Conservation (phyloP, 2,329 filamentous ascomycete species). For the Penicillium sp. region DNA sequence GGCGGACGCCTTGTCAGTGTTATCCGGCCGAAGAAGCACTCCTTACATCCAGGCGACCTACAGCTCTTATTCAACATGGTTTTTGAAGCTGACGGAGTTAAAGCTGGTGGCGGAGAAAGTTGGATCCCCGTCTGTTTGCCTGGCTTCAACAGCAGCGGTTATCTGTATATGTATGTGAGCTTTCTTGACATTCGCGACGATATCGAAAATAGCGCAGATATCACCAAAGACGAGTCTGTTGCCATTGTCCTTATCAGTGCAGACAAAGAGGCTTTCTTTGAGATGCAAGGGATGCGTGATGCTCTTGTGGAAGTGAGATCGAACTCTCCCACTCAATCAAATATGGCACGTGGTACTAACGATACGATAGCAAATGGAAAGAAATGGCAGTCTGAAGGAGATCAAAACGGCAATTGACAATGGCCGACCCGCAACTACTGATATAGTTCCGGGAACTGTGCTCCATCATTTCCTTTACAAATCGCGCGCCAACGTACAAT, state of each 20-base stretch:
- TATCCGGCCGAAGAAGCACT: slow-evolving; percentile 89
- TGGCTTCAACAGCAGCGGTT: slow-evolving; percentile 94
- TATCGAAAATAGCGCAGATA: slow-evolving; percentile 43
- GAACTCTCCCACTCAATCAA: not conserved
- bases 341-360: slow-evolving; percentile 27
- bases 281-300: slow-evolving; percentile 70
- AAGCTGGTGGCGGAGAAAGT: slow-evolving; percentile 89
- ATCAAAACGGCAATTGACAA: slow-evolving; percentile 69
- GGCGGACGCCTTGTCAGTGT: slow-evolving; percentile 92
- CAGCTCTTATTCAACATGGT: slow-evolving; percentile 99
- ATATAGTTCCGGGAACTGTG: slow-evolving; percentile 76
- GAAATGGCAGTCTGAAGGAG: slow-evolving; percentile 69
- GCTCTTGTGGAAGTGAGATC: slow-evolving; percentile 54
- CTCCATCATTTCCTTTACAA: slow-evolving; percentile 95
- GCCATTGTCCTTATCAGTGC: slow-evolving; percentile 90
- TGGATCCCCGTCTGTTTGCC: slow-evolving; percentile 97
- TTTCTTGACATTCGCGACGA: slow-evolving; percentile 69
- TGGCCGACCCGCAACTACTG: slow-evolving; percentile 68
- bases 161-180: slow-evolving; percentile 98
- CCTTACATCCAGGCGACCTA: slow-evolving; percentile 89
- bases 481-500: slow-evolving; percentile 90
- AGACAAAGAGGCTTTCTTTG: slow-evolving; percentile 90
- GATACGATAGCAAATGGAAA: slow-evolving; percentile 61
- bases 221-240: slow-evolving; percentile 65
- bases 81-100: slow-evolving; percentile 89